Percentiles rank a stretch among this genome's conserved stretches.
These are phyloP conservation scores for Solanum appendiculatum DNA, from an alignment of 257 asterid species.

Conservation along the genomic window DNA sequence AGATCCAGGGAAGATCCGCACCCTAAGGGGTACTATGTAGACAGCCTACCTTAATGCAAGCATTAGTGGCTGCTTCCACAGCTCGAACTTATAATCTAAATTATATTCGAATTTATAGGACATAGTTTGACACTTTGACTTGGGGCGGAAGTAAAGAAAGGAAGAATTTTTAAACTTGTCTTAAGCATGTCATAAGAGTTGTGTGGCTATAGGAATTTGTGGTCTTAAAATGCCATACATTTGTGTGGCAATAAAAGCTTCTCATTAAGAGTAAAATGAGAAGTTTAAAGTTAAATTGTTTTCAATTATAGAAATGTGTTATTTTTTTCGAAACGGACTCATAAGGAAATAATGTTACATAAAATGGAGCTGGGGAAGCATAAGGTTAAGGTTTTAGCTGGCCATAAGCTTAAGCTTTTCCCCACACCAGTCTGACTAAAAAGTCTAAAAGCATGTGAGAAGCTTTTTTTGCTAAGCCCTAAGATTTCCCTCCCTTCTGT, in stretches of 20 bases:
- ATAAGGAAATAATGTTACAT: not conserved
- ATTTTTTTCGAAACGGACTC: not conserved
- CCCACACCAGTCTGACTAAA: not conserved
- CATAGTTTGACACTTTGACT: not conserved
- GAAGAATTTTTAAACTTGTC: not conserved
- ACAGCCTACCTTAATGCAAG: not conserved
- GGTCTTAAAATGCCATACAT: not conserved
- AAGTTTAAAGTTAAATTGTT: not conserved
- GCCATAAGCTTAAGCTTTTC: not conserved
- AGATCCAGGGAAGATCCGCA: not conserved
- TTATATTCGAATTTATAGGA: not conserved
- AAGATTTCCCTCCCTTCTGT: not conserved
- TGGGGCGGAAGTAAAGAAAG: not conserved
- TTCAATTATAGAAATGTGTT: not conserved
- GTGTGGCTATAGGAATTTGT: not conserved
- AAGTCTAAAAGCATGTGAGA: not conserved
- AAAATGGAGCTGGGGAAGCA: not conserved
- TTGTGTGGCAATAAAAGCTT: not conserved
- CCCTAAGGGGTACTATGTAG: not conserved
- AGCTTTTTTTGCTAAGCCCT: not conserved
- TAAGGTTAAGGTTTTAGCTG: not conserved
- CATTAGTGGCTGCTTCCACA: not conserved
- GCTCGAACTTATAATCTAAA: not conserved
- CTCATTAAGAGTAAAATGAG: not conserved
- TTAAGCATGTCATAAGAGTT: not conserved